phyloP scores from a whole-genome alignment of 768 basidiomycete genomes.

The Suillus clintonianus region DNA sequence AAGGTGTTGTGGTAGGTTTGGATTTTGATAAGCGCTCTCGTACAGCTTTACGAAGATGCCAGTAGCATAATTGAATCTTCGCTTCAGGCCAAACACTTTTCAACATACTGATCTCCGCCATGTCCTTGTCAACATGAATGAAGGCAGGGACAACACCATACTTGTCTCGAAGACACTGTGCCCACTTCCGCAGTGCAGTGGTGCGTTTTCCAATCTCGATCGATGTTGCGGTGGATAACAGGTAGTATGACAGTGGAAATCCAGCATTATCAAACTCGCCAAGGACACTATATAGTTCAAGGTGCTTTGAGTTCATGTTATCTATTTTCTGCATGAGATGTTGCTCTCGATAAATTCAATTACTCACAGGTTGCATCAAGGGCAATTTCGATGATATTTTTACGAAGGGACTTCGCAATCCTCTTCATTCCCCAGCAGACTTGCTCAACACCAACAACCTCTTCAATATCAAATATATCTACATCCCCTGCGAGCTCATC shows the following conservation, averaged over 20 bases:
- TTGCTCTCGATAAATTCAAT: neutral
- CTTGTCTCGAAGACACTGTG: constrained; percentile 7
- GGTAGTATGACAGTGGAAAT: constrained; percentile 23
- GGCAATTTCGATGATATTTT: constrained; percentile 13
- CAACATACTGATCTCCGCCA: constrained; percentile 13
- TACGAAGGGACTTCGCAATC: neutral
- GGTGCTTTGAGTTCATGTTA: constrained; percentile 16
- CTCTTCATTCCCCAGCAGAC: constrained; percentile 9
- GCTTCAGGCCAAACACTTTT: constrained; percentile 3
- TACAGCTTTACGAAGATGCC: constrained; percentile 12
- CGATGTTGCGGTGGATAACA: constrained; percentile 22
- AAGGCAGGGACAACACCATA: constrained; percentile 8
- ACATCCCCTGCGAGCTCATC: constrained; percentile 10
- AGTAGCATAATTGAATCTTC: constrained; percentile 14
- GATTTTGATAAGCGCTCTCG: constrained; percentile 1
- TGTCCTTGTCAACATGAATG: constrained; percentile 13
- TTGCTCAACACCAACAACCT: constrained; percentile 21
- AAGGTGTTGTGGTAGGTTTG: constrained; percentile 14
- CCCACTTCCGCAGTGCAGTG: constrained; percentile 17
- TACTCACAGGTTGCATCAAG: constrained; percentile 20
- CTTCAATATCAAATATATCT: neutral
- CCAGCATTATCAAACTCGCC: constrained; percentile 24
- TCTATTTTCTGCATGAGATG: neutral
- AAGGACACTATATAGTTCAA: constrained; percentile 25
- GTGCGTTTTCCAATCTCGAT: constrained; percentile 18